phyloP scores from a whole-genome alignment of 73 alveolate species.

The Diophrys appendiculata region DNA sequence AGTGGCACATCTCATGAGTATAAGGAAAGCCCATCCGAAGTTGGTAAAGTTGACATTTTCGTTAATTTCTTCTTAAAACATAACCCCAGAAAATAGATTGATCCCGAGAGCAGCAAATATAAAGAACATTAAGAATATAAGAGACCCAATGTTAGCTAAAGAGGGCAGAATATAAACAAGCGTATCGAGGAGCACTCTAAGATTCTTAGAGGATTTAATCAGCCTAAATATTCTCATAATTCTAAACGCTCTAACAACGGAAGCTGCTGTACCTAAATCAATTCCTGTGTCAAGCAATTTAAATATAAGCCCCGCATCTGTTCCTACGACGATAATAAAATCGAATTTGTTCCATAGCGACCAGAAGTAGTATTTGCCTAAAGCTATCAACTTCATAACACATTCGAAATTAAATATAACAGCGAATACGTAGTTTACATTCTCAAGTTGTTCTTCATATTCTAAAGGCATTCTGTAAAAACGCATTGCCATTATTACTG shows the following conservation, averaged over 20 bases:
- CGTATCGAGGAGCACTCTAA: constrained; percentile 20
- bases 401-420: constrained; percentile 75
- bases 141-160: constrained; percentile 56
- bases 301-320: constrained; percentile 21
- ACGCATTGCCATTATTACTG: constrained; percentile 78
- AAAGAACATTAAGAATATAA: constrained; percentile 41
- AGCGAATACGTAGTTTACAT: constrained; percentile 71
- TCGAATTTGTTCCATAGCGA: constrained; percentile 12
- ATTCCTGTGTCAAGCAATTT: constrained; percentile 12
- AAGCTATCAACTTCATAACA: constrained; percentile 14
- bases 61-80: constrained; percentile 36
- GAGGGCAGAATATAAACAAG: constrained; percentile 49
- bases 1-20: constrained; percentile 14
- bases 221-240: constrained; percentile 40
- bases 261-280: constrained; percentile 18
- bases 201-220: constrained; percentile 16
- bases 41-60: constrained; percentile 24
- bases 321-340: constrained; percentile 1
- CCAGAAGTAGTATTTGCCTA: background rate
- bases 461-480: constrained; percentile 62
- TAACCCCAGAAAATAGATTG: constrained; percentile 36
- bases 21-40: constrained; percentile 11
- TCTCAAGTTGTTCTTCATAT: constrained; percentile 47
- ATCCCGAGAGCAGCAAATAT: constrained; percentile 58
- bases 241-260: constrained; percentile 44